Evolutionary conservation across 768 basidiomycete species (phyloP).

Genomic region (Pseudohyphozyma bogoriensis): DNA sequence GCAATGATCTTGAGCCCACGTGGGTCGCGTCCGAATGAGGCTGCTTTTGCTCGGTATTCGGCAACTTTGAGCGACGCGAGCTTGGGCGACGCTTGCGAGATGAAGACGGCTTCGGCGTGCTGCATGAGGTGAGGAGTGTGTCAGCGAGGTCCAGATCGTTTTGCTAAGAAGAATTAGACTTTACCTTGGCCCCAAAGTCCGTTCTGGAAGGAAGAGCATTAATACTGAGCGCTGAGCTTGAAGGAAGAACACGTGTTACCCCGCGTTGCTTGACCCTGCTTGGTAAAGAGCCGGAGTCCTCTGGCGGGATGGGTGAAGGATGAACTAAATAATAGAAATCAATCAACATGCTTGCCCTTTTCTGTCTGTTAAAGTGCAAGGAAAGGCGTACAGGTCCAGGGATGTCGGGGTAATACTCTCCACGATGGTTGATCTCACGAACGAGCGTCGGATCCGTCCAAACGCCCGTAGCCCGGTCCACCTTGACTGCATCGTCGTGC

Average conservation of each 20-base stretch:
- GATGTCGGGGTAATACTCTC: conserved; percentile 3
- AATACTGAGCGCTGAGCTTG: too few species aligned
- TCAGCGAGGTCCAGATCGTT: not conserved
- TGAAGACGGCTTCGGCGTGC: conserved; percentile 10
- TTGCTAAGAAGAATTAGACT: too few species aligned
- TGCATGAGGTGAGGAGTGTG: not conserved
- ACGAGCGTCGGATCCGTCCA: conserved; percentile 5
- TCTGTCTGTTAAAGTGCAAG: not conserved
- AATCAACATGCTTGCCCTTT: conserved; percentile 3
- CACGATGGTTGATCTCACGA: conserved; percentile 5
- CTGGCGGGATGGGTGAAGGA: conserved; percentile 5
- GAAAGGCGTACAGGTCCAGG: not conserved
- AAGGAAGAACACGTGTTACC: too few species aligned
- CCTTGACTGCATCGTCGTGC: conserved; percentile 9
- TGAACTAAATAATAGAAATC: not conserved
- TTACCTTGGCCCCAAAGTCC: not conserved
- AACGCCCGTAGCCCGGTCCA: not conserved
- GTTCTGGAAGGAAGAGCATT: too few species aligned
- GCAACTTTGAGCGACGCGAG: not conserved
- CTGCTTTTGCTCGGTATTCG: not conserved
- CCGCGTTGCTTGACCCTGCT: not conserved
- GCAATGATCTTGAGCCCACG: conserved; percentile 1
- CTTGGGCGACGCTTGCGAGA: not conserved
- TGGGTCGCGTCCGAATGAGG: conserved; percentile 1
- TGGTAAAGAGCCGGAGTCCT: conserved; percentile 7